Evolutionary conservation across 345 rosid genomes (phyloP).

Genomic region (Gossypioides kirkii): DNA sequence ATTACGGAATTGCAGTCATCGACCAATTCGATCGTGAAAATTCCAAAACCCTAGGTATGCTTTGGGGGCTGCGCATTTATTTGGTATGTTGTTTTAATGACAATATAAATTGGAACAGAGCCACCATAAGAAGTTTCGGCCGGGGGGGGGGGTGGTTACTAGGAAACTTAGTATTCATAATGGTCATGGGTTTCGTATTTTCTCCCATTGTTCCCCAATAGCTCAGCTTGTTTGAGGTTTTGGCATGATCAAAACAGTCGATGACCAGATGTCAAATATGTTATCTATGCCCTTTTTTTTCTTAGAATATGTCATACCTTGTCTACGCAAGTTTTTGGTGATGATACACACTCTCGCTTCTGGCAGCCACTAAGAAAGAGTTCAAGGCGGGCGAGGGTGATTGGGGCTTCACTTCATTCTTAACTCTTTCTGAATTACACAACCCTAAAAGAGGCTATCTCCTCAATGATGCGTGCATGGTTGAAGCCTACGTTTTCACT

Average conservation of each 20-base stretch:
- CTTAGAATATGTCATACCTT: neutral
- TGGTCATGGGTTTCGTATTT: too few relatives aligned
- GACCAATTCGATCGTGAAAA: slow-evolving; percentile 33
- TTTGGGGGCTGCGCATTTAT: too few relatives aligned
- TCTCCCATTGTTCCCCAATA: too few relatives aligned
- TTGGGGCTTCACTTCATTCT: slow-evolving; percentile 53
- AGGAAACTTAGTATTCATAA: too few relatives aligned
- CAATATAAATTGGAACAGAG: neutral
- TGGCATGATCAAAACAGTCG: neutral
- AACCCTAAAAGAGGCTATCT: slow-evolving; percentile 48
- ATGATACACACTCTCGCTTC: neutral
- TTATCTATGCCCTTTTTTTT: neutral
- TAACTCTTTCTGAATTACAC: slow-evolving; percentile 47
- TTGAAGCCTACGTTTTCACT: neutral
- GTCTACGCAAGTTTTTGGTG: neutral
- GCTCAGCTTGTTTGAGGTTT: neutral
- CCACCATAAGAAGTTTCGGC: neutral
- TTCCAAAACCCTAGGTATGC: neutral
- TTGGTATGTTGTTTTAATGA: too few relatives aligned
- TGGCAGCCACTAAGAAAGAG: slow-evolving; percentile 50
- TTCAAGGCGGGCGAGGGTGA: slow-evolving; percentile 43
- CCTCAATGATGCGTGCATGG: slow-evolving; percentile 32
- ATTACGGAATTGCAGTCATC: neutral
- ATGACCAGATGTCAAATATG: neutral
- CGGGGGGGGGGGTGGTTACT: too few relatives aligned